These are phyloP conservation scores for Colletotrichum spinosum DNA, from an alignment of 2,329 filamentous ascomycete genomes.

Conservation along the genomic window DNA sequence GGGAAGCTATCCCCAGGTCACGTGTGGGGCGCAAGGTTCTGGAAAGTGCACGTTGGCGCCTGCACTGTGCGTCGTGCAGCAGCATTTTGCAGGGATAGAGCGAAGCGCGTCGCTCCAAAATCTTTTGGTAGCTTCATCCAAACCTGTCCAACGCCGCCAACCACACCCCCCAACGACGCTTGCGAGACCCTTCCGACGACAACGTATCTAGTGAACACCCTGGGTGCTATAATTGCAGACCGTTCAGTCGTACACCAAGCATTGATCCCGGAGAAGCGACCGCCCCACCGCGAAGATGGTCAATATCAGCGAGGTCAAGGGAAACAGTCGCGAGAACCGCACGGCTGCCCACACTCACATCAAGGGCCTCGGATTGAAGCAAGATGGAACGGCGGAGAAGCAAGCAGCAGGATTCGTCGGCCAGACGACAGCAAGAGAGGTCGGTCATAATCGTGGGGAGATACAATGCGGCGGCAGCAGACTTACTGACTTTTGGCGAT, in stretches of 20 bases:
- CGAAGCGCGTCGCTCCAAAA: slow-evolving; percentile 38
- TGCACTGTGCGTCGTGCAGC: slow-evolving; percentile 31
- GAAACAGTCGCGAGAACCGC: slow-evolving; percentile 92
- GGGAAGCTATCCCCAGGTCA: slow-evolving; percentile 33
- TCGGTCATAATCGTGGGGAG: slow-evolving; percentile 52
- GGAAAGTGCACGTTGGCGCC: slow-evolving; percentile 26
- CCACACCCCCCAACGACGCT: slow-evolving; percentile 8
- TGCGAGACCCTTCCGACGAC: slow-evolving; percentile 12
- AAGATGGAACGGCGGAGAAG: slow-evolving; percentile 87
- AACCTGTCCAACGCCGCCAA: slow-evolving; percentile 23
- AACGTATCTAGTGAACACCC: slow-evolving; percentile 10
- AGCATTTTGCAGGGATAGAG: slow-evolving; percentile 33
- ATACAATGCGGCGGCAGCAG: not conserved
- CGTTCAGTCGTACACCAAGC: slow-evolving; percentile 25
- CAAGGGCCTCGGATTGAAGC: slow-evolving; percentile 88
- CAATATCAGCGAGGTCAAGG: slow-evolving; percentile 94
- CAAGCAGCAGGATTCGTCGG: slow-evolving; percentile 89
- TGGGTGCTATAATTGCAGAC: not conserved
- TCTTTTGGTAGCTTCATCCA: slow-evolving; percentile 38
- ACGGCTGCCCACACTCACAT: slow-evolving; percentile 98
- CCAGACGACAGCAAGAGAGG: slow-evolving; percentile 88
- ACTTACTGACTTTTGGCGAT: slow-evolving; percentile 29
- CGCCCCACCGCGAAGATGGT: slow-evolving; percentile 70
- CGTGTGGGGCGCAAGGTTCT: slow-evolving; percentile 31
- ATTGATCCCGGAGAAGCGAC: slow-evolving; percentile 36